Base-by-base conservation (phyloP, 129 eudicot species). In the Flaveria trinervia region DNA sequence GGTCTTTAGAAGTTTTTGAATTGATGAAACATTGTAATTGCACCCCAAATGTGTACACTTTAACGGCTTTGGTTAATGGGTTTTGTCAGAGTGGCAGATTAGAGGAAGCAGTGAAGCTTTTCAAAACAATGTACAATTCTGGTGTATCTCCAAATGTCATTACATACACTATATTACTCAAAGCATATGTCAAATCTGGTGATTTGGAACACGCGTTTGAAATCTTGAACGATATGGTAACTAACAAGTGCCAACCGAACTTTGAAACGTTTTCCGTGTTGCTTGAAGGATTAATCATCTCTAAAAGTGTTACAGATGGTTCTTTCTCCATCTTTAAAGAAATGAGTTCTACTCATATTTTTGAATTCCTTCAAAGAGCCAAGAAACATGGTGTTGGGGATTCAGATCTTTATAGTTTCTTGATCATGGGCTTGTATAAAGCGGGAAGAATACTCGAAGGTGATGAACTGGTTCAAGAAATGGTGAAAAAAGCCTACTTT, bases 21-120 rank as follows among this genome's bases (percentile, higher is more conserved):
- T 39, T 66, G 23, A 85, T 85, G 89, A 85, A 79, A 55, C 71
- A 14, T 44, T 51, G n/a, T 66, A 73, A 71, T 12, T 82, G 84
- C 18, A 75, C 60, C 16, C 89, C 86, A 7, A 85, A 79, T 76
- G 82, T 79, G n/a, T 85, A 79, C 67, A 85, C 89, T 7, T 82
- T 51, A 46, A 75, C 86, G 33, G 78, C 67, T 79, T 52, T 81
- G 73, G 83, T 80, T 3, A 30, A 30, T 4, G 36, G 36, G 36
- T 30, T 71, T 23, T 85, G 89, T 68, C 70, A 68, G 10, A 71
- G 18, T 75, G 84, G 82, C 7, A 72, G 36, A 65, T 17, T 82
- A 25, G 84, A 75, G 18, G 84, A 82, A 39, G 86, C 75, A 7
- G 15, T 41, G 73, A 75, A 65, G 71, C 73, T 82, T 79, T 49